These are phyloP conservation scores for Lodderomyces pseudojiufengensis DNA, from an alignment of 1,139 yeast genomes.

Conservation along the genomic window DNA sequence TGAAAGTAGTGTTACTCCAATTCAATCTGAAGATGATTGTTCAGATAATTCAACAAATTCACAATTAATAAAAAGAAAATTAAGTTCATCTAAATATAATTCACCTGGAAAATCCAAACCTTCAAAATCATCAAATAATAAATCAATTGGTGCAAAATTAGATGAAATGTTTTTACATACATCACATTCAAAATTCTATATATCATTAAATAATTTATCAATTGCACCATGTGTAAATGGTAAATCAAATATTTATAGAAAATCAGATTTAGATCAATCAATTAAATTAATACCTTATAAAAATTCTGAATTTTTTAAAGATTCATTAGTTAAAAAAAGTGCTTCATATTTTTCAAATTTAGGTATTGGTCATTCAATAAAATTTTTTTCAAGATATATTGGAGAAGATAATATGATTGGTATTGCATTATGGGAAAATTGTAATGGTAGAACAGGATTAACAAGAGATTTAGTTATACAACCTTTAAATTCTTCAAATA, in stretches of 20 bases:
- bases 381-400: constrained; percentile 73
- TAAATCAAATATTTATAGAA: constrained; percentile 77
- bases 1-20: constrained; percentile 20
- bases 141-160: constrained; percentile 58
- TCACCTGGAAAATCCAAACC: constrained; percentile 2
- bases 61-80: constrained; percentile 11
- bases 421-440: constrained; percentile 73
- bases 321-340: constrained; percentile 26
- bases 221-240: constrained; percentile 92
- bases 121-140: constrained; percentile 11
- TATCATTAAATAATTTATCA: constrained; percentile 69
- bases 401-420: constrained; percentile 96
- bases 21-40: constrained; percentile 12
- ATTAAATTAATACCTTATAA: constrained; percentile 38
- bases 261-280: constrained; percentile 64
- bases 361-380: constrained; percentile 53
- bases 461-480: constrained; percentile 79
- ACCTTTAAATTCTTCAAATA: constrained; percentile 58
- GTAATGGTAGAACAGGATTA: constrained; percentile 69
- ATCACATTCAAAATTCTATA: constrained; percentile 81
- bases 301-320: constrained; percentile 29
- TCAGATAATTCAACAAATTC: constrained; percentile 4
- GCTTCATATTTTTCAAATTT: constrained; percentile 26
- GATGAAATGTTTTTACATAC: constrained; percentile 87
- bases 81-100: constrained; percentile 1